A percentile compares a stretch with the other conserved stretches of the same genome.
phyloP scores from a whole-genome alignment of 257 asterid species.

The Nicotiana benthamiana region DNA sequence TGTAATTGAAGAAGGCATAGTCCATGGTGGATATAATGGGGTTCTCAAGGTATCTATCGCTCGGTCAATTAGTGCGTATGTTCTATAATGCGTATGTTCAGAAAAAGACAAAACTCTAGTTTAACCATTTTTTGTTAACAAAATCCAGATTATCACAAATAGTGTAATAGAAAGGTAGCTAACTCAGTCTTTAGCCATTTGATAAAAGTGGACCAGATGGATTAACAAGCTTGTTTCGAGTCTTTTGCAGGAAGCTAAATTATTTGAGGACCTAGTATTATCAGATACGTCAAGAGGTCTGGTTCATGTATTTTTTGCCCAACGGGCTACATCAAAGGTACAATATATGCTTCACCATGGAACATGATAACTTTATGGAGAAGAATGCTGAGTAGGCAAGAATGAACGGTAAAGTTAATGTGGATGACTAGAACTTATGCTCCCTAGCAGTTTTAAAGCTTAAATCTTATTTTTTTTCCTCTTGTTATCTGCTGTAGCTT shows the following conservation, averaged over 20 bases:
- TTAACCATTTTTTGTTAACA: background rate
- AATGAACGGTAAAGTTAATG: background rate
- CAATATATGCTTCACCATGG: background rate
- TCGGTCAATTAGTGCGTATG: slow-evolving; percentile 12
- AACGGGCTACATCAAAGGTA: slow-evolving; percentile 85
- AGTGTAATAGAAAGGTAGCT: background rate
- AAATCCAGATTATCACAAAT: background rate
- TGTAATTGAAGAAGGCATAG: slow-evolving; percentile 79
- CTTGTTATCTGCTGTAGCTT: background rate
- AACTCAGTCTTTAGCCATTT: background rate
- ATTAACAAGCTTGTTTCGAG: background rate
- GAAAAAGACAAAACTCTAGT: background rate
- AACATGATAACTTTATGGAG: background rate
- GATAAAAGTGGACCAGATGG: background rate
- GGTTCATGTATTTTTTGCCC: slow-evolving; percentile 84
- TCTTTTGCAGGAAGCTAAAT: slow-evolving; percentile 57
- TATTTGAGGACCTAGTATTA: slow-evolving; percentile 50
- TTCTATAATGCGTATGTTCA: background rate
- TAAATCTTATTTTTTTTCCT: background rate
- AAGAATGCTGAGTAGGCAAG: background rate
- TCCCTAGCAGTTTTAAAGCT: background rate
- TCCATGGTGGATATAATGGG: slow-evolving; percentile 91
- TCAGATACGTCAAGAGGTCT: slow-evolving; percentile 78
- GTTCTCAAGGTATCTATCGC: slow-evolving; percentile 55
- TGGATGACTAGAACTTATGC: background rate